These are phyloP conservation scores for Marasmius tenuissimus DNA, from an alignment of 1,284 basidiomycete genomes.

Conservation along the genomic window DNA sequence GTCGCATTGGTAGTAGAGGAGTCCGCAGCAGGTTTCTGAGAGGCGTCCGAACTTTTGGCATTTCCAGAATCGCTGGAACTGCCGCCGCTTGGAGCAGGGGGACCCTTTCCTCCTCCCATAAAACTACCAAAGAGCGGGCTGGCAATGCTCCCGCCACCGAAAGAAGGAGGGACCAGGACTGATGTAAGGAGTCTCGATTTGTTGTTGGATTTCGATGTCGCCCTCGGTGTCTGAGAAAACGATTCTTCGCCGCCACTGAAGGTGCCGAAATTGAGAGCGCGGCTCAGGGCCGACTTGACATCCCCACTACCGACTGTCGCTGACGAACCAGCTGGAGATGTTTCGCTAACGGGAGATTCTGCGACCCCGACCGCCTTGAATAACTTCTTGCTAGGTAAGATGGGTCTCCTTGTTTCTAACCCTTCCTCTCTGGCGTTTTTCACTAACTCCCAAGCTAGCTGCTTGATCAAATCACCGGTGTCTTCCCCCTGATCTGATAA, in stretches of 20 bases:
- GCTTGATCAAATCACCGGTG: constrained; percentile 59
- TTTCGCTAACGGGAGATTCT: constrained; percentile 26
- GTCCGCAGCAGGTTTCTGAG: neutral
- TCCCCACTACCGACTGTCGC: constrained; percentile 38
- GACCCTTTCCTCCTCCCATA: neutral
- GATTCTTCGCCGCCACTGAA: neutral
- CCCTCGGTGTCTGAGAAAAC: neutral
- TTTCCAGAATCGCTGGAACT: neutral
- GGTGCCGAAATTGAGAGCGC: constrained; percentile 30
- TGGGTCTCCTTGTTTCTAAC: neutral
- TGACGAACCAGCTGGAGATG: constrained; percentile 39
- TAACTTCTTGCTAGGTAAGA: constrained; percentile 36
- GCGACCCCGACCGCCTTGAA: constrained; percentile 35
- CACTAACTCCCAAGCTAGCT: constrained; percentile 73
- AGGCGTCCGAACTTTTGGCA: neutral
- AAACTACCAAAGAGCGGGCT: constrained; percentile 18
- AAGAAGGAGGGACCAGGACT: neutral
- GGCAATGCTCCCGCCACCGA: constrained; percentile 37
- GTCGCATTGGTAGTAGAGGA: constrained; percentile 18
- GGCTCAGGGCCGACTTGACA: constrained; percentile 44
- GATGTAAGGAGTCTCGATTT: constrained; percentile 21
- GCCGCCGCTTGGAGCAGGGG: neutral
- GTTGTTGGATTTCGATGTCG: neutral
- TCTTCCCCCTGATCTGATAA: constrained; percentile 67
- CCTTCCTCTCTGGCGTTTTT: constrained; percentile 70